Conservation (phyloP, 371 early-diverging fungal species). For the Apophysomyces variabilis region DNA sequence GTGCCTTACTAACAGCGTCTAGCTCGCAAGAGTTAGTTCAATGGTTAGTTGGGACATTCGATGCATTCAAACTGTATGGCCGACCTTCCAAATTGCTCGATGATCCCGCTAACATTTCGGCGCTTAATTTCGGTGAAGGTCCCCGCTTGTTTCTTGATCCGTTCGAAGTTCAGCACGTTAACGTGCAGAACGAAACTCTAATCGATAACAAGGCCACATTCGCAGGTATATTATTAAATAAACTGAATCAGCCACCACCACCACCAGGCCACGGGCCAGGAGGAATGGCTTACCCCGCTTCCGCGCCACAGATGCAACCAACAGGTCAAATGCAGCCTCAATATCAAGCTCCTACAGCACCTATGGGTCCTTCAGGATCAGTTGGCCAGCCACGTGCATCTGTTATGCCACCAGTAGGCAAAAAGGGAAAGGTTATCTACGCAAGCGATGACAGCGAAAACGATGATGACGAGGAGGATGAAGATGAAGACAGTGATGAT, state of each 20-base stretch:
- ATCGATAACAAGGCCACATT: conserved; percentile 36
- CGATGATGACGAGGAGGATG: conserved; percentile 35
- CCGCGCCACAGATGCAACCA: background rate
- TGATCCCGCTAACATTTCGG: conserved; percentile 29
- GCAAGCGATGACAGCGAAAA: conserved; percentile 48
- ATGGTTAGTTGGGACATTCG: conserved; percentile 51
- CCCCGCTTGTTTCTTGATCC: conserved; percentile 43
- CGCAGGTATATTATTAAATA: conserved; percentile 28
- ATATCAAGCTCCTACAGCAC: conserved; percentile 6
- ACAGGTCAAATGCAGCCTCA: conserved; percentile 8
- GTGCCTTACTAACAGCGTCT: conserved; percentile 48
- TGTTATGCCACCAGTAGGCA: conserved; percentile 15
- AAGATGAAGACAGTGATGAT: conserved; percentile 28
- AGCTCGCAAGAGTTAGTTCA: conserved; percentile 46
- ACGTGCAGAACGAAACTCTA: conserved; percentile 27
- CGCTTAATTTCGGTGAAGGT: conserved; percentile 46
- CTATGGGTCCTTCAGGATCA: conserved; percentile 21
- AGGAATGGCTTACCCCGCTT: background rate
- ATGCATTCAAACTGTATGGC: conserved; percentile 57
- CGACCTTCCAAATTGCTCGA: conserved; percentile 43
- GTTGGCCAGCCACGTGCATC: conserved; percentile 15
- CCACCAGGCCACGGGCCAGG: conserved; percentile 1
- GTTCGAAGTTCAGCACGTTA: conserved; percentile 28
- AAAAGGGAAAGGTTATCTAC: conserved; percentile 30
- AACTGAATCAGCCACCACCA: conserved; percentile 9